Evolutionary conservation across 495 filamentous ascomycete genomes (phyloP).

Genomic region (Tuber indicum): DNA sequence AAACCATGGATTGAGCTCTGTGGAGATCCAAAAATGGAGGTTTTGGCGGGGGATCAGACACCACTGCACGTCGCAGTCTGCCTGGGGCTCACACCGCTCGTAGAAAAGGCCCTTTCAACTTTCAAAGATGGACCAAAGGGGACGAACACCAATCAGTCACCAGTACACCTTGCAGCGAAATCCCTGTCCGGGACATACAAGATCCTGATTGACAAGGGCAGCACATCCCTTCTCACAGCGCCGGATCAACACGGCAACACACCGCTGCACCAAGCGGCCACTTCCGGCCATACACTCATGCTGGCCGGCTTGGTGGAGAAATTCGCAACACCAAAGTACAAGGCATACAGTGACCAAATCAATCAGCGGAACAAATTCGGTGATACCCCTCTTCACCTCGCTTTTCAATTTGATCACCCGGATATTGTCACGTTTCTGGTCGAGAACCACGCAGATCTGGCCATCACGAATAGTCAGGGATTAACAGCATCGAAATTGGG

Average conservation of each 20-base stretch:
- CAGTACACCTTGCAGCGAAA: neutral
- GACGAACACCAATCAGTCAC: neutral
- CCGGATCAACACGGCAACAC: neutral
- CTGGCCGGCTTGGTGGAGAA: neutral
- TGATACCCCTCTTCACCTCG: neutral
- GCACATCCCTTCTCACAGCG: neutral
- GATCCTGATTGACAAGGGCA: neutral
- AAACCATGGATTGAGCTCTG: neutral
- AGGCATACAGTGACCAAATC: neutral
- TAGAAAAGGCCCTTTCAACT: neutral
- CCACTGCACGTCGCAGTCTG: neutral
- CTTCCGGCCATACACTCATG: neutral
- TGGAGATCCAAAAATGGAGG: neutral
- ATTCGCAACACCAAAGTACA: neutral
- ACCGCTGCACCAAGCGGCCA: neutral
- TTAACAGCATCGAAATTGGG: conserved; percentile 51
- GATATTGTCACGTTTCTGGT: neutral
- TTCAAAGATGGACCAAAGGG: neutral
- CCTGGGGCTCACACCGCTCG: neutral
- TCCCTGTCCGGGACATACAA: neutral
- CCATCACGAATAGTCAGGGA: conserved; percentile 1
- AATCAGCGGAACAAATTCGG: neutral
- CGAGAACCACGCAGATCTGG: neutral
- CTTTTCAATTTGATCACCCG: neutral
- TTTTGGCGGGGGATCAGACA: neutral